phyloP scores from a whole-genome alignment of 768 basidiomycete genomes.

The Kondoa subrosea region DNA sequence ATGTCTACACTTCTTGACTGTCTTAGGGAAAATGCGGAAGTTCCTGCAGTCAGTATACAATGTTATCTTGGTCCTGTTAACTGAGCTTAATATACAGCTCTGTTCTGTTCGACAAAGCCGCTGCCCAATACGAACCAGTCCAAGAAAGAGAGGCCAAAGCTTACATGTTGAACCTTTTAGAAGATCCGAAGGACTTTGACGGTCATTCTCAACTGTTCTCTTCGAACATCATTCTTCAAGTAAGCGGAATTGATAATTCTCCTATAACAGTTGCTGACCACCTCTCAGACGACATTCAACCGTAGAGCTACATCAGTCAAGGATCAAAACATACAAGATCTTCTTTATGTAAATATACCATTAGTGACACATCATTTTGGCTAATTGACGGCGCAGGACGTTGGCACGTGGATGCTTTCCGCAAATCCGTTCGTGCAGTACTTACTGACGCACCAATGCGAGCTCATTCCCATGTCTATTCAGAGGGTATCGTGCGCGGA shows the following conservation, averaged over 20 bases:
- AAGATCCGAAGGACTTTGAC: constrained; percentile 6
- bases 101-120: constrained; percentile 9
- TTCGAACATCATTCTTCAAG: constrained; percentile 11
- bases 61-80: no score
- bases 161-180: constrained; percentile 3
- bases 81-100: no score
- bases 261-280: neutral
- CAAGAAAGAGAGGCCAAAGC: constrained; percentile 12
- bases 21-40: no score
- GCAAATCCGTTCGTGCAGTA: no score
- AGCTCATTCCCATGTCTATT: no score
- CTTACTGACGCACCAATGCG: no score
- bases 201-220: constrained; percentile 9
- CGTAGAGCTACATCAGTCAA: constrained; percentile 7
- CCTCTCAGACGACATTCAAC: constrained; percentile 8
- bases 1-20: constrained; percentile 3
- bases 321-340: constrained; percentile 14
- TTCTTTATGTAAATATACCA: no score
- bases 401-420: constrained; percentile 10
- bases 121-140: constrained; percentile 5
- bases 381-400: no score
- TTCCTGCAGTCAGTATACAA: no score
- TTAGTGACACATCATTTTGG: no score
- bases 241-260: neutral
- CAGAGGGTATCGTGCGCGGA: no score